Evolutionary conservation across 345 rosid genomes (phyloP).

Genomic region (Populus tremula): DNA sequence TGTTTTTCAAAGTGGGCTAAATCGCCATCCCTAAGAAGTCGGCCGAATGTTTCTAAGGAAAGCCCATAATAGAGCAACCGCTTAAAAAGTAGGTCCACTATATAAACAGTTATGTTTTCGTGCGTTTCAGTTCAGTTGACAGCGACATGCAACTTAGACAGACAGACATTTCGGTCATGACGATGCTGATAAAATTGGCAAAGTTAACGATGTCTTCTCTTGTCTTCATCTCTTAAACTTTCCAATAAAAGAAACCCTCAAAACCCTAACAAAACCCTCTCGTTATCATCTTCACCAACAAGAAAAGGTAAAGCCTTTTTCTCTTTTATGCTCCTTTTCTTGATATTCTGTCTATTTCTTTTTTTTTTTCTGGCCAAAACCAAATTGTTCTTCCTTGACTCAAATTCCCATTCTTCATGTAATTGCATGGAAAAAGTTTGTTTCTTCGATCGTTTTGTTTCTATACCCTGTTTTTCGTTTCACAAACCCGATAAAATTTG

Average conservation of each 20-base stretch:
- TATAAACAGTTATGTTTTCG: neutral
- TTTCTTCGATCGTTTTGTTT: neutral
- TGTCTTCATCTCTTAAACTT: neutral
- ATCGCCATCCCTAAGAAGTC: neutral
- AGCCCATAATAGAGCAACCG: neutral
- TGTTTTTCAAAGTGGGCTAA: neutral
- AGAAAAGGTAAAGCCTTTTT: neutral
- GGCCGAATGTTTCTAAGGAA: neutral
- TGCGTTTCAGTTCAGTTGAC: neutral
- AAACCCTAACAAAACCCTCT: neutral
- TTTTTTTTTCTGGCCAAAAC: neutral
- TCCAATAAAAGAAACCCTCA: neutral
- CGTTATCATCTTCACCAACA: neutral
- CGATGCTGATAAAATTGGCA: neutral
- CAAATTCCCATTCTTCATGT: neutral
- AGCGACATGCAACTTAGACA: neutral
- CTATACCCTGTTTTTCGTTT: neutral
- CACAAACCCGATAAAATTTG: neutral
- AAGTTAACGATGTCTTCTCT: neutral
- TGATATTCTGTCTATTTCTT: neutral
- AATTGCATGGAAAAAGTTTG: too few relatives aligned
- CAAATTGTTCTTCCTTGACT: neutral
- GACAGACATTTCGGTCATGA: neutral
- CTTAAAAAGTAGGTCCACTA: neutral
- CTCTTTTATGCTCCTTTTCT: neutral